Percentiles rank a stretch among this genome's conserved stretches.
Evolutionary conservation across 176 grass and related monocot genomes (phyloP).

Genomic region (Melocanna baccifera): DNA sequence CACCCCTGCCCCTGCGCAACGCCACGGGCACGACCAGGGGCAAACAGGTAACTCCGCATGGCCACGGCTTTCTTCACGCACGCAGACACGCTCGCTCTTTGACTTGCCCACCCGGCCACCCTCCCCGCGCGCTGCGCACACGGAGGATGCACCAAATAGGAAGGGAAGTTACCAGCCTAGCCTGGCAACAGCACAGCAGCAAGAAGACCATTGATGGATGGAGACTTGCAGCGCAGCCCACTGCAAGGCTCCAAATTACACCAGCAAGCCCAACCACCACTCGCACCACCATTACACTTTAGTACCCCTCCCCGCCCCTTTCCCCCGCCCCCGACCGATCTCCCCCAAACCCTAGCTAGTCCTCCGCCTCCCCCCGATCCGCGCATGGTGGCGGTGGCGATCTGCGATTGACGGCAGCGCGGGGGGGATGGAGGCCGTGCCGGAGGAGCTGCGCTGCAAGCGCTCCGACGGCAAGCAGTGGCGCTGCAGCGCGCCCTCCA

Average conservation of each 20-base stretch:
- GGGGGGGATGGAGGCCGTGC: conserved; percentile 48
- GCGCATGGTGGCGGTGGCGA: neutral
- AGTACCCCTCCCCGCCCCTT: neutral
- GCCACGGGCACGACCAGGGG: neutral
- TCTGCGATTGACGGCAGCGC: neutral
- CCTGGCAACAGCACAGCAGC: neutral
- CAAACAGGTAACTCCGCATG: conserved; percentile 16
- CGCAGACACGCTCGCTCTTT: neutral
- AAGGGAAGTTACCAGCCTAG: conserved; percentile 19
- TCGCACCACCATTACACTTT: conserved; percentile 25
- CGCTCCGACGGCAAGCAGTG: conserved; percentile 99
- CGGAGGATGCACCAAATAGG: conserved; percentile 12
- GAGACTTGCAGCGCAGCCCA: conserved; percentile 44
- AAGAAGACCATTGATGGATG: conserved; percentile 11
- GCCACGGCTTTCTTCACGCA: neutral
- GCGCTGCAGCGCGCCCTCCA: conserved; percentile 84
- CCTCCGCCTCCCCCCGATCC: conserved; percentile 29
- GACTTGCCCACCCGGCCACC: neutral
- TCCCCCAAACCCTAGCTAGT: conserved; percentile 47
- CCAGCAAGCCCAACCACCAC: conserved; percentile 35
- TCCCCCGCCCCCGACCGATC: neutral
- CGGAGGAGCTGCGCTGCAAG: conserved; percentile 93
- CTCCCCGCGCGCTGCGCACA: neutral
- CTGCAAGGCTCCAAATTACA: conserved; percentile 35
- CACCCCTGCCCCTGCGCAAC: neutral